Percentiles rank a stretch among this genome's conserved stretches.
Evolutionary conservation across 495 filamentous ascomycete species (phyloP).

Genomic region (Podospora fimiseda): DNA sequence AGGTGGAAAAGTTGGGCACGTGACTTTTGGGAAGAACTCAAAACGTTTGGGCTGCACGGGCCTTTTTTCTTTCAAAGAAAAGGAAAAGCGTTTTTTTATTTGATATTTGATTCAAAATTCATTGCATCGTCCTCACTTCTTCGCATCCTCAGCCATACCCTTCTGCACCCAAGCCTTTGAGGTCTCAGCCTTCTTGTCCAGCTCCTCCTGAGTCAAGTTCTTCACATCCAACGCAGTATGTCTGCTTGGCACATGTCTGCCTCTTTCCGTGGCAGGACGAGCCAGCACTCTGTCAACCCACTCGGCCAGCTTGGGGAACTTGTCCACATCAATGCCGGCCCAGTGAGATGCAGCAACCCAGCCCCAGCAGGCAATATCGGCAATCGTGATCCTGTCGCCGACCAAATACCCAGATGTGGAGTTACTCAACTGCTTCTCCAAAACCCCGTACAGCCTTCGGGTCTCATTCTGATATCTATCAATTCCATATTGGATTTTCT

Average conservation of each 20-base stretch:
- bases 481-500: slow-evolving; percentile 80
- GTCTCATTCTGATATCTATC: slow-evolving; percentile 79
- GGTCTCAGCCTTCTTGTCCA: slow-evolving; percentile 48
- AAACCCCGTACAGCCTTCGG: slow-evolving; percentile 68
- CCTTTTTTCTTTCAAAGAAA: too few species aligned
- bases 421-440: slow-evolving; percentile 64
- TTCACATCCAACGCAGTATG: slow-evolving; percentile 54
- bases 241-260: slow-evolving; percentile 64
- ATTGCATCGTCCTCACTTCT: too few species aligned
- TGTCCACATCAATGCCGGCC: slow-evolving; percentile 67
- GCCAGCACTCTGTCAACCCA: slow-evolving; percentile 60
- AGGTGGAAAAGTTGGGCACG: too few species aligned
- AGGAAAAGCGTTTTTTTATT: not conserved
- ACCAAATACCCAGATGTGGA: slow-evolving; percentile 65
- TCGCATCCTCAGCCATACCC: slow-evolving; percentile 56
- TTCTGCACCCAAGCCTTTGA: slow-evolving; percentile 54
- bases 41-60: too few species aligned
- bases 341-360: slow-evolving; percentile 59
- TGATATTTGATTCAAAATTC: too few species aligned
- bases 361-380: slow-evolving; percentile 76
- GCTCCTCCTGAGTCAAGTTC: slow-evolving; percentile 35
- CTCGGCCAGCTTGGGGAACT: slow-evolving; percentile 65
- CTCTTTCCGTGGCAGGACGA: slow-evolving; percentile 67
- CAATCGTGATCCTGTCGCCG: slow-evolving; percentile 73
- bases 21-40: too few species aligned